Evolutionary conservation across 805 yeast species (phyloP).

Genomic region (Yarrowia deformans): DNA sequence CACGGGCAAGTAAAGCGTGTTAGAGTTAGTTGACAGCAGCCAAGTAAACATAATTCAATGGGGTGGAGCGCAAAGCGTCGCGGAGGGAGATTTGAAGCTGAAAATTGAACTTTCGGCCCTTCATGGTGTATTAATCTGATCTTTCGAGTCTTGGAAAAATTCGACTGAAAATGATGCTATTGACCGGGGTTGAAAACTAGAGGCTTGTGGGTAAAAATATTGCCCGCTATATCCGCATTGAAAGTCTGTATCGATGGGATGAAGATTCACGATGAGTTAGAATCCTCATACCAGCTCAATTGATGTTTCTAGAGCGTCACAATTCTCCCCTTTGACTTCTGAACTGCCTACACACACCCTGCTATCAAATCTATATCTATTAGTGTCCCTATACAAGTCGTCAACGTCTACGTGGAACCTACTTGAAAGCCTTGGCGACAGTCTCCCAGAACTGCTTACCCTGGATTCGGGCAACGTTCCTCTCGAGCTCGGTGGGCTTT

Average conservation of each 20-base stretch:
- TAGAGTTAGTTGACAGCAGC: not conserved
- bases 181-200: no score
- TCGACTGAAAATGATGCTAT: no score
- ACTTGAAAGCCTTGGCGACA: conserved; percentile 44
- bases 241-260: no score
- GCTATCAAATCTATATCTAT: not conserved
- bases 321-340: no score
- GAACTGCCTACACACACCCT: no score
- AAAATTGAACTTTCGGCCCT: not conserved
- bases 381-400: not conserved
- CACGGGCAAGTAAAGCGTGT: not conserved
- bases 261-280: no score
- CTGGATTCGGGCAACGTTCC: conserved; percentile 69
- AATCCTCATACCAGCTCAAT: no score
- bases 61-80: not conserved
- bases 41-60: not conserved
- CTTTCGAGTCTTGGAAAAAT: no score
- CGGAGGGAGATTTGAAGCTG: not conserved
- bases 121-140: no score
- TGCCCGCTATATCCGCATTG: no score
- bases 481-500: conserved; percentile 68
- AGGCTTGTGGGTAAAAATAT: no score
- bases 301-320: no score
- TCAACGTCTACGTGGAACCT: not conserved
- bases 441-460: conserved; percentile 68